Evolutionary conservation across 768 basidiomycete genomes (phyloP).

Genomic region (Naematelia encephala): DNA sequence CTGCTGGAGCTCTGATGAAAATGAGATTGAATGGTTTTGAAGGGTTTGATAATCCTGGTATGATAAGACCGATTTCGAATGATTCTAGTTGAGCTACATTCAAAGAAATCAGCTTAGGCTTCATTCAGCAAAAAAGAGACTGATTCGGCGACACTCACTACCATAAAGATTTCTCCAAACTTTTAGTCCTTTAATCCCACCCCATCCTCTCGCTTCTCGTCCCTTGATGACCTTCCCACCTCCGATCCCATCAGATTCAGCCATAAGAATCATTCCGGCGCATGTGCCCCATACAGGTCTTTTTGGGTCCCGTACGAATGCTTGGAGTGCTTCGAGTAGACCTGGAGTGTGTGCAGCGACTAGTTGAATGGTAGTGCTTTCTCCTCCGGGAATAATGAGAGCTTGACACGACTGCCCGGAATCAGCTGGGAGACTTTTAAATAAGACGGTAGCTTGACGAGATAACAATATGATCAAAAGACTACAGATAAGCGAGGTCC

Average conservation of each 20-base stretch:
- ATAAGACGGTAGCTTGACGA: background rate
- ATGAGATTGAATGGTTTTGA: conserved; percentile 69
- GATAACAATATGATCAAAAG: background rate
- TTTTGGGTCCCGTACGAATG: conserved; percentile 58
- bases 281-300: conserved; percentile 94
- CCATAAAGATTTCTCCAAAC: conserved; percentile 91
- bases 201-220: conserved; percentile 67
- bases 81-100: conserved; percentile 76
- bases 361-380: conserved; percentile 83
- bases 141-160: conserved; percentile 61
- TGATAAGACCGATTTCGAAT: conserved; percentile 73
- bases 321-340: conserved; percentile 71
- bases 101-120: no score
- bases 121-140: no score
- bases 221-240: conserved; percentile 75
- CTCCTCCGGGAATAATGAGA: conserved; percentile 91
- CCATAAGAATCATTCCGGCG: conserved; percentile 86
- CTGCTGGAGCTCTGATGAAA: conserved; percentile 84
- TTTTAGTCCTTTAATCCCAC: conserved; percentile 67
- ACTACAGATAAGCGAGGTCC: background rate
- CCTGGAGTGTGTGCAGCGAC: conserved; percentile 68
- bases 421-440: conserved; percentile 2
- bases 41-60: conserved; percentile 63
- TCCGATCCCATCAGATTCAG: conserved; percentile 60
- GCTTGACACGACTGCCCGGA: conserved; percentile 61